Base-by-base conservation (phyloP, 495 filamentous ascomycete species). In the Terfezia boudieri region DNA sequence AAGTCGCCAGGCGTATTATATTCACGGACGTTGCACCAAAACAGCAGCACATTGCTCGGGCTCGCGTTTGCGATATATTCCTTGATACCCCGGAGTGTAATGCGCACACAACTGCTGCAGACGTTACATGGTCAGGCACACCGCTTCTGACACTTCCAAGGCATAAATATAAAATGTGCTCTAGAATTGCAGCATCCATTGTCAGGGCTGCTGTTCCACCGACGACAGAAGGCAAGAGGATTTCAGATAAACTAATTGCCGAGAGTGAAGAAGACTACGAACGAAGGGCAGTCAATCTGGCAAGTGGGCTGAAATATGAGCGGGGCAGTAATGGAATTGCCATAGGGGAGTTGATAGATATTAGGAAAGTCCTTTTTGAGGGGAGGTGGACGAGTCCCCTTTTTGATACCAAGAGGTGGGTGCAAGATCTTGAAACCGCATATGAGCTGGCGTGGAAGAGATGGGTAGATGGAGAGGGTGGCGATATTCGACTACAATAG, bases 11-110 rank as follows among this genome's bases (percentile, higher is more conserved):
- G n/a, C 84, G 90, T 36, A 83, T 99, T 56, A 76, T 87, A 59
- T 99, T 99, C 66, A 99, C 90, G 7, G 89, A 96, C 64, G 90
- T 95, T 6, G 90, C 90, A 4, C 87, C 88, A 9, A 99, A 99
- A 67, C 80, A 86, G 59, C 79, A 86, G 55, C 90, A 99, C 65
- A 99, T 99, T 56, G 78, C 86, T 7, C 82, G 90, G 23, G 90
- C 90, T 0, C 79, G 89, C 49, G 76, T 96, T 49, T 81, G 87
- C 66, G 90, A 99, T 66, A 74, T 99, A 37, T 94, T 99, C 63
- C 75, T 99, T 20, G 90, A 99, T 67, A 99, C 90, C 0, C 86
- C 90, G 4, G 90, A 99, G 69, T 99, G 90, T 70, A 96, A 96
- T 65, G 90, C 86, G 6, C 90, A 99, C 68, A 99, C 92, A 17